These are phyloP conservation scores for Uronychia setigera DNA, from an alignment of 73 alveolate species.

Conservation along the genomic window DNA sequence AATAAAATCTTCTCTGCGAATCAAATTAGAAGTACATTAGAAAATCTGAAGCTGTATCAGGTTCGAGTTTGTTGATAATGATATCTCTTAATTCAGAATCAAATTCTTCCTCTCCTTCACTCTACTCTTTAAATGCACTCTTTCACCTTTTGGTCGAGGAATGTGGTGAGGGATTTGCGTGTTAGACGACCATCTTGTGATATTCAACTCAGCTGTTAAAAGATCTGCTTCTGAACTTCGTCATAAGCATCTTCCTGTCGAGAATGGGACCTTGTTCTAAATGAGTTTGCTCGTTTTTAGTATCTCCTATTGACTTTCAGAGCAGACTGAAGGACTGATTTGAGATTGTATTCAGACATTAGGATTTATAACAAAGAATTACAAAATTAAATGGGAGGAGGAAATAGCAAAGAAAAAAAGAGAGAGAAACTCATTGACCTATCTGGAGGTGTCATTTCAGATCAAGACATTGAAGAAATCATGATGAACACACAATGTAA, in stretches of 20 bases:
- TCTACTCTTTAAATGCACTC: background rate
- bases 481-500: conserved; percentile 68
- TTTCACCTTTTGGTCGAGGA: background rate
- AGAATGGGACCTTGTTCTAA: too few relatives aligned
- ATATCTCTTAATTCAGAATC: background rate
- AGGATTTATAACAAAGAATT: background rate
- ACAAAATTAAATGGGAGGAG: background rate
- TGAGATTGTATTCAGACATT: too few relatives aligned
- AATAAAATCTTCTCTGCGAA: background rate
- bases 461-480: conserved; percentile 59
- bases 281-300: too few relatives aligned
- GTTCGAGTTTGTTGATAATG: background rate
- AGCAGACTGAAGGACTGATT: too few relatives aligned
- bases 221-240: too few relatives aligned
- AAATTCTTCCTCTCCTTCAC: background rate
- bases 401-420: background rate
- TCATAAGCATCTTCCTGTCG: too few relatives aligned
- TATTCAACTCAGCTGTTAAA: too few relatives aligned
- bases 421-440: background rate
- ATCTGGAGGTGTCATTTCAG: conserved; percentile 4
- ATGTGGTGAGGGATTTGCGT: too few relatives aligned
- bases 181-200: too few relatives aligned
- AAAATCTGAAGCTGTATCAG: background rate
- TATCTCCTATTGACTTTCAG: too few relatives aligned
- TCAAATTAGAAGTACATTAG: background rate